Evolutionary conservation across 2,329 filamentous ascomycete species (phyloP).

Genomic region (Penicillium sp.): DNA sequence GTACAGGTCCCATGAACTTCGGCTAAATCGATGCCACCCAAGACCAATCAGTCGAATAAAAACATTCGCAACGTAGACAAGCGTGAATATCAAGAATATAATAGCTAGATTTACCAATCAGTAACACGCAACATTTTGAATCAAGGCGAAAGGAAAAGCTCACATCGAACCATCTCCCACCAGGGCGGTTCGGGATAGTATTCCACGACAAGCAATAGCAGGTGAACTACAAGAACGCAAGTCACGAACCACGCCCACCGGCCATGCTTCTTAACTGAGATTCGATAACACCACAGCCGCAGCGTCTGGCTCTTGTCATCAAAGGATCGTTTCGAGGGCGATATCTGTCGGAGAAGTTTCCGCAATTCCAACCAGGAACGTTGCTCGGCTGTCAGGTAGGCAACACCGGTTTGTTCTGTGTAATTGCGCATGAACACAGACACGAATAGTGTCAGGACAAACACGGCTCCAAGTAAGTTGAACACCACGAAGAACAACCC

Average conservation of each 20-base stretch:
- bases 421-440: conserved; percentile 99
- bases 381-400: conserved; percentile 89
- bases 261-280: conserved; percentile 87
- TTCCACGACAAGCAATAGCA: conserved; percentile 74
- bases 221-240: conserved; percentile 66
- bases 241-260: conserved; percentile 83
- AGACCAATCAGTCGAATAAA: conserved; percentile 75
- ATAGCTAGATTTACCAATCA: conserved; percentile 43
- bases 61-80: conserved; percentile 76
- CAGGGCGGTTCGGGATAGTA: conserved; percentile 64
- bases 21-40: conserved; percentile 82
- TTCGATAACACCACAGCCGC: conserved; percentile 90
- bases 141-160: conserved; percentile 8
- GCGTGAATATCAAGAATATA: conserved; percentile 70
- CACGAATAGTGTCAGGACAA: conserved; percentile 92
- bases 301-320: conserved; percentile 65
- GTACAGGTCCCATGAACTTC: conserved; percentile 92
- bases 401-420: conserved; percentile 94
- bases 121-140: conserved; percentile 10
- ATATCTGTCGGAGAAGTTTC: conserved; percentile 84
- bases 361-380: conserved; percentile 92
- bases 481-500: conserved; percentile 91
- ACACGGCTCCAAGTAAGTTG: conserved; percentile 91
- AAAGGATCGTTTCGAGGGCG: conserved; percentile 84
- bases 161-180: conserved; percentile 62